Base-by-base conservation (phyloP, 768 basidiomycete species). In the Gymnopilus dilepis region DNA sequence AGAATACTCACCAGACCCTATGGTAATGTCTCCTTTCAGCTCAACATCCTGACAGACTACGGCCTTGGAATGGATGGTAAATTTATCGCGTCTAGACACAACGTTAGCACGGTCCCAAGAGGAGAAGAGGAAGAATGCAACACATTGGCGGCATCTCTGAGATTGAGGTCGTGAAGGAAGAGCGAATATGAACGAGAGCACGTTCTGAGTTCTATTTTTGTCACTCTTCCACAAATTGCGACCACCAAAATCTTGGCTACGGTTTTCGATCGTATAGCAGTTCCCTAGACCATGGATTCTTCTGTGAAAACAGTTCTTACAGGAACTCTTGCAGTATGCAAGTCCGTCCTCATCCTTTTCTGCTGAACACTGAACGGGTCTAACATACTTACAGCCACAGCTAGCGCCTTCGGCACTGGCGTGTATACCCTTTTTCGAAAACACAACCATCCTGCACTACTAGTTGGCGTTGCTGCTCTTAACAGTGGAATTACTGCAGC, bases 31-130 rank as follows among this genome's bases (percentile, higher is more conserved):
- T 53, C 97, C 97, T 72, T 94, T 93, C 67, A 99, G 82, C 64
- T 98, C 95, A 30, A 94, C 92, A 78, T 97, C 95, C 70, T 94
- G 91, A 72, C 93, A 94, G 28, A 98, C 91, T 50, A 97, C 84
- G 6, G 94, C 91, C 71, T 89, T 94, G 2, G 95, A 92, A 66
- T 97, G 94, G 45, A 97, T 93, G 6, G 89, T 91, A 70, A 92
- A 90, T 72, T 91, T 92, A 79, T 95, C 91, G 66, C 91, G 90
- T 75, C 93, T 95, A 70, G 61, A 48, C 64, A 17, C 47, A 50
- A 54, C 55, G 60, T 63, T 13, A 66, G 55, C 24, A 55, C 38
- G 37, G 60, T 48, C 54, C 37, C 47, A 48, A 24, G 26, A 26
- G 13, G 13, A 52, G 3, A 30, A 2, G 45, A 43, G 48, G 60